Evolutionary conservation across 139 green algal genomes (phyloP), one percentile per base, ranked within the genome.

Genomic region (Trebouxia sp.): DNA sequence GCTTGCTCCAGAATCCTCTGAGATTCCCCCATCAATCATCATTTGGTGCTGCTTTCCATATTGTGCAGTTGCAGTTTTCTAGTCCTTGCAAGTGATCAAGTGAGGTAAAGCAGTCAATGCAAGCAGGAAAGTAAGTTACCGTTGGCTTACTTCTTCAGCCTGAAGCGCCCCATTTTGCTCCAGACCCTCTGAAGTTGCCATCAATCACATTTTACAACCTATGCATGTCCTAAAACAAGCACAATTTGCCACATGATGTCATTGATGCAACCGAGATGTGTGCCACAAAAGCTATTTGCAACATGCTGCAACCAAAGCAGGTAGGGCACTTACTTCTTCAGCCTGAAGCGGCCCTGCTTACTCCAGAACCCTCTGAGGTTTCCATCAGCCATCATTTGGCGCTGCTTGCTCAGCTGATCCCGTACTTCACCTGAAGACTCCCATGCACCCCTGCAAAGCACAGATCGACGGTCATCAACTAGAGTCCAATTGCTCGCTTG

Each of bases 21-120:
- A 72, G 62, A 8, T 72, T 72, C 32, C n/a, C n/a, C 62, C 62
- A 43, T 72, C 62, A 45, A 35, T 35, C 62, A 72, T 72, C 62
- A 72, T 72, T 35, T 72, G 32, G 32, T 35, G 62, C 62, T 72
- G 62, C 62, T 72, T 72, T n/a, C n/a, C n/a, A n/a, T n/a, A n/a
- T n/a, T n/a, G n/a, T n/a, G n/a, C n/a, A n/a, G n/a, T n/a, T n/a
- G n/a, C n/a, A n/a, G n/a, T n/a, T n/a, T n/a, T n/a, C n/a, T n/a
- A n/a, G n/a, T n/a, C n/a, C n/a, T n/a, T n/a, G n/a, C n/a, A n/a
- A n/a, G n/a, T n/a, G n/a, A n/a, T n/a, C n/a, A n/a, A n/a, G n/a
- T n/a, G n/a, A n/a, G n/a, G n/a, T n/a, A n/a, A n/a, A n/a, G 24
- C 4, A 65, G 24, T 10, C 0, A 39, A 6, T 24, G 22, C 3